Percentiles rank a stretch among this genome's conserved stretches.
Conservation (phyloP, 441 rosid genomes). For the Syzygium syzygioides region DNA sequence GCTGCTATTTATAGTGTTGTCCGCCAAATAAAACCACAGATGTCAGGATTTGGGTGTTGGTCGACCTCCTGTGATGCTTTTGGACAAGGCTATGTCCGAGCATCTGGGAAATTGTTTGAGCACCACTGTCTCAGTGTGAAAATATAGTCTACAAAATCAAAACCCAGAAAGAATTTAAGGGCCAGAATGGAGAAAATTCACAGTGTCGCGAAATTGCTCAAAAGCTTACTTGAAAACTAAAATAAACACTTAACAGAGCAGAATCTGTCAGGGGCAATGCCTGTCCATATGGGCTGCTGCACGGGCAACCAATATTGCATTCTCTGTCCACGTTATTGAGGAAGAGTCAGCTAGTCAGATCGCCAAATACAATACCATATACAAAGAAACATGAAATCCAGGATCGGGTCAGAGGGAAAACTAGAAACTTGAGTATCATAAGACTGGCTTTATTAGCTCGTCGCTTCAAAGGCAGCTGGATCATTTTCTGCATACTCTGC, state of each 20-base stretch:
- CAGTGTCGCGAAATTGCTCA: not conserved
- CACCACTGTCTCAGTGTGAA: slow-evolving; percentile 75
- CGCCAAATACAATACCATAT: not conserved
- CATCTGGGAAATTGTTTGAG: slow-evolving; percentile 70
- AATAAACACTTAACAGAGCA: not conserved
- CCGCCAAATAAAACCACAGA: not conserved
- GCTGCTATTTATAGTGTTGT: not conserved
- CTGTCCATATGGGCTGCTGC: slow-evolving; percentile 93
- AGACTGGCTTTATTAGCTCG: slow-evolving; percentile 39
- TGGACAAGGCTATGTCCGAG: slow-evolving; percentile 11
- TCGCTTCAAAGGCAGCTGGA: slow-evolving; percentile 86
- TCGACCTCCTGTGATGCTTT: not conserved
- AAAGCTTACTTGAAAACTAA: not conserved
- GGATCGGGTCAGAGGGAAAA: not conserved
- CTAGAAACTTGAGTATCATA: not conserved
- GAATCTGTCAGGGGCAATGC: slow-evolving; percentile 23
- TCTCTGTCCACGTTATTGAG: slow-evolving; percentile 32
- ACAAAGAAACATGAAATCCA: not conserved
- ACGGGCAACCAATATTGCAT: slow-evolving; percentile 71
- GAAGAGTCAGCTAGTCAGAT: not conserved
- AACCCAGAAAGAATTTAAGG: not conserved
- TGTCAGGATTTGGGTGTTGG: not conserved
- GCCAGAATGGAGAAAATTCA: not conserved
- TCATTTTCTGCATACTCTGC: slow-evolving; percentile 79
- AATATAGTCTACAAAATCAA: slow-evolving; percentile 41